Percentiles rank a stretch among this genome's conserved stretches.
Evolutionary conservation across 805 yeast species (phyloP).

Genomic region (Saccharomycopsis microspora): DNA sequence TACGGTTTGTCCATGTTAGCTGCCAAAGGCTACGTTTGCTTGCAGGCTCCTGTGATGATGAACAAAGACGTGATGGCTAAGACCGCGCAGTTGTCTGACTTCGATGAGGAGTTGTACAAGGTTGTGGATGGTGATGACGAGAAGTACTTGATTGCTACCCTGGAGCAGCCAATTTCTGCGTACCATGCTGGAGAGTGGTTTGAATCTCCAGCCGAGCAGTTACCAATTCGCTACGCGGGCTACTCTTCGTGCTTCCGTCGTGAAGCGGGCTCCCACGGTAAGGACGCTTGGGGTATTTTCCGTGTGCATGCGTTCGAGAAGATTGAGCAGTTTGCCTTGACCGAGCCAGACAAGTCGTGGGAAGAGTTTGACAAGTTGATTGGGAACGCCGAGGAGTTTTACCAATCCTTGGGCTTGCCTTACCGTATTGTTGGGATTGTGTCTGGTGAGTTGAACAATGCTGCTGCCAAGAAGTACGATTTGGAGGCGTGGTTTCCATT

Average conservation of each 20-base stretch:
- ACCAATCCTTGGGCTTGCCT: constrained; percentile 84
- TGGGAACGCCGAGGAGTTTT: constrained; percentile 80
- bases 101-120: constrained; percentile 96
- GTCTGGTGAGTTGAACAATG: constrained; percentile 96
- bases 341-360: constrained; percentile 99
- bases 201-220: constrained; percentile 92
- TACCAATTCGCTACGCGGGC: constrained; percentile 95
- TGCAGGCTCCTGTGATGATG: constrained; percentile 99
- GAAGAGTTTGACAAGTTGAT: constrained; percentile 95
- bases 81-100: constrained; percentile 96
- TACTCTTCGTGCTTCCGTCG: constrained; percentile 98
- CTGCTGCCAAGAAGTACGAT: constrained; percentile 98
- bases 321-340: constrained; percentile 89
- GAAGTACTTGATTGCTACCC: constrained; percentile 94
- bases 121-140: constrained; percentile 96
- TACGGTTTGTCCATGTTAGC: constrained; percentile 84
- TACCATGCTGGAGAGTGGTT: constrained; percentile 98
- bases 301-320: constrained; percentile 98
- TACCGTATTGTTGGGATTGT: constrained; percentile 97
- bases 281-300: constrained; percentile 99
- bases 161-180: constrained; percentile 98
- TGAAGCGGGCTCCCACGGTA: constrained; percentile 99
- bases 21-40: constrained; percentile 68
- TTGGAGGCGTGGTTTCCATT: constrained; percentile 99
- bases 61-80: constrained; percentile 99